Base-by-base conservation (phyloP, 371 early-diverging fungal genomes). In the Haplosporangium sp. region DNA sequence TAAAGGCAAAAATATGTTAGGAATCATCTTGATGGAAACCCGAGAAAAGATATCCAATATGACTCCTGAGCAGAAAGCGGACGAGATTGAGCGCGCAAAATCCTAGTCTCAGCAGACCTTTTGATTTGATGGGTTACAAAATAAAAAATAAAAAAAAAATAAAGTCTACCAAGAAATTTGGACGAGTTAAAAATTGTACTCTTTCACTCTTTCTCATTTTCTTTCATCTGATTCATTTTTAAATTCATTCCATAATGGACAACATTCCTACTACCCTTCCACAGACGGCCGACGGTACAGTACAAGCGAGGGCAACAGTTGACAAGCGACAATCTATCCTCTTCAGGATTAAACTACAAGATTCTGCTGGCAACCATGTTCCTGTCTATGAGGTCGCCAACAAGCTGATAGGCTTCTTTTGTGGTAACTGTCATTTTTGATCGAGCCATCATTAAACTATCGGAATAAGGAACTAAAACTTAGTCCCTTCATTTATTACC, bases 1-100 rank as follows among this genome's bases (percentile, higher is more conserved):
- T 45, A 82, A 58, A 40, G 85, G 86, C 62, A 75, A 78, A 72
- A 86, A 86, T 63, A 86, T 76, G 83, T 61, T 86, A 20, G 86
- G 86, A 2, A 60, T 75, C 8, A 61, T 84, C 27, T 45, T 86
- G 60, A 79, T 84, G 86, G 76, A 84, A 52, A 64, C 72, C 27
- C 64, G 85, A 7, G 55, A 55, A 20, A 78, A 84, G 77, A 68
- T 81, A 40, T 38, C 64, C 37, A 8, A 42, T 4, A 69, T 74
- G 74, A 66, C 47, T 2, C 64, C 69, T 0, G 67, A 74, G 44
- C 63, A 74, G 67, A 67, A 64, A 19, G 60, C 59, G 4, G 67
- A 67, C 4, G 71, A 71, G 52, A 52, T 69, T 42, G 61, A 68
- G 15, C 50, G 34, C 20, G 71, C 65, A 35, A 58, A 35, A 27